Evolutionary conservation across 2,329 filamentous ascomycete genomes (phyloP), one percentile per base, ranked within the genome.

Genomic region (Colletotrichum magnum): DNA sequence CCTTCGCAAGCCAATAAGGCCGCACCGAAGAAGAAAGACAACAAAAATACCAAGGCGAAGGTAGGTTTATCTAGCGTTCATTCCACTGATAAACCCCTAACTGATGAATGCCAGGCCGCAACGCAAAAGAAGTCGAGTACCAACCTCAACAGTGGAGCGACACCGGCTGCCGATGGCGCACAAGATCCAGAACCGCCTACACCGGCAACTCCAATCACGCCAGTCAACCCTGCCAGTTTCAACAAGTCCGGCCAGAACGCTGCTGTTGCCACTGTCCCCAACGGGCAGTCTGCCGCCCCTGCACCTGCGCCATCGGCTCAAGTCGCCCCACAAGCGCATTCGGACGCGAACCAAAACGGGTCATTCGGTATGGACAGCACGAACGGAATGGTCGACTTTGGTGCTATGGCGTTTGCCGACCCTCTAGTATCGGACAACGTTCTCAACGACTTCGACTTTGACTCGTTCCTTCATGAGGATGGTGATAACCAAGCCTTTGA

Each of bases 1-100:
- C 93, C 93, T 1, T 90, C 89, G 59, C 92, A 94, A 77, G 79
- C 84, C 2, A 91, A 90, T 76, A 95, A 95, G 83, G 81, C 91
- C 4, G 90, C 89, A 41, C 92, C 92, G 1, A 94, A 94, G 80
- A 95, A 95, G 87, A 93, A 94, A 84, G 89, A 90, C 39, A 83
- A 82, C 5, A 92, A 91, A 80, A 86, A 84, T 70, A 84, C 88
- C 5, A 92, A 91, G 79, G 84, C 82, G 66, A 93, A 94, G 90
- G 92, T 93, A 87, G 82, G 83, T 75, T 7, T 13, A 24, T 24
- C 15, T 24, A 10, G 15, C 50, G 10, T 13, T 9, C 10, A 2
- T 6, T 3, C 6, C n/a, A 7, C 15, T 2, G 16, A 28, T 12
- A 24, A 4, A 15, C 24, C 13, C 39, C 59, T 69, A 48, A 71